Percentiles rank a stretch among this genome's conserved stretches.
phyloP scores from a whole-genome alignment of 2,329 filamentous ascomycete genomes.

The Aspergillus carbonarius region DNA sequence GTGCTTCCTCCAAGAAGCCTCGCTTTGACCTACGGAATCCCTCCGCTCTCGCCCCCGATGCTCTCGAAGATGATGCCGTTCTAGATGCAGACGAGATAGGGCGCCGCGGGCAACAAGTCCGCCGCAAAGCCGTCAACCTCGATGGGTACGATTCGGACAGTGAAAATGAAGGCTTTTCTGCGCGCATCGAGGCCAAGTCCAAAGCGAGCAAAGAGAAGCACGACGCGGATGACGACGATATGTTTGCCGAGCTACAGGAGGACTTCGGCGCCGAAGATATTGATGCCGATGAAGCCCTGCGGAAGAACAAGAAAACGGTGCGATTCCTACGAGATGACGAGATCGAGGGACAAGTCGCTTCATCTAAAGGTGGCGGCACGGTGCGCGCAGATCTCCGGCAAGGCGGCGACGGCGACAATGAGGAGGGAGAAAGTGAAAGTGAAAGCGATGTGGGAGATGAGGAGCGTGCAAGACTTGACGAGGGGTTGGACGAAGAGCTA shows the following conservation, averaged over 20 bases:
- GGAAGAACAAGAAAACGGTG: conserved; percentile 64
- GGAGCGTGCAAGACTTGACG: conserved; percentile 67
- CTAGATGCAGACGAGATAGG: conserved; percentile 94
- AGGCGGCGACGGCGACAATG: conserved; percentile 56
- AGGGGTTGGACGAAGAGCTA: conserved; percentile 81
- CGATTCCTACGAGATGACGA: conserved; percentile 60
- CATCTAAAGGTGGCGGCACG: conserved; percentile 71
- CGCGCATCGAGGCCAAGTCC: conserved; percentile 63
- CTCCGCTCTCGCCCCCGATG: conserved; percentile 83
- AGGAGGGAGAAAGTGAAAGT: conserved; percentile 59
- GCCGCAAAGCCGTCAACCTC: conserved; percentile 91
- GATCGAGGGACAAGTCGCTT: conserved; percentile 76
- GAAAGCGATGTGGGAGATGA: conserved; percentile 65
- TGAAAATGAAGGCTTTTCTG: conserved; percentile 86
- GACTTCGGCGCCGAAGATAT: conserved; percentile 57
- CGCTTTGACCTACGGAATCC: conserved; percentile 95
- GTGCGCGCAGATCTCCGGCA: conserved; percentile 58
- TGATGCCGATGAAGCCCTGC: conserved; percentile 48
- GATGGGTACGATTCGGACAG: conserved; percentile 94
- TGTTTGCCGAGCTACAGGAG: conserved; percentile 74
- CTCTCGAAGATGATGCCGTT: conserved; percentile 69
- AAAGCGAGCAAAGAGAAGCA: conserved; percentile 36
- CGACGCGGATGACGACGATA: conserved; percentile 60
- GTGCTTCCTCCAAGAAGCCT: conserved; percentile 67
- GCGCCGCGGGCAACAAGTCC: conserved; percentile 67